A percentile compares a stretch with the other conserved stretches of the same genome.
phyloP scores from a whole-genome alignment of 1,284 basidiomycete genomes.

The Apiotrichum akiyoshidainum region DNA sequence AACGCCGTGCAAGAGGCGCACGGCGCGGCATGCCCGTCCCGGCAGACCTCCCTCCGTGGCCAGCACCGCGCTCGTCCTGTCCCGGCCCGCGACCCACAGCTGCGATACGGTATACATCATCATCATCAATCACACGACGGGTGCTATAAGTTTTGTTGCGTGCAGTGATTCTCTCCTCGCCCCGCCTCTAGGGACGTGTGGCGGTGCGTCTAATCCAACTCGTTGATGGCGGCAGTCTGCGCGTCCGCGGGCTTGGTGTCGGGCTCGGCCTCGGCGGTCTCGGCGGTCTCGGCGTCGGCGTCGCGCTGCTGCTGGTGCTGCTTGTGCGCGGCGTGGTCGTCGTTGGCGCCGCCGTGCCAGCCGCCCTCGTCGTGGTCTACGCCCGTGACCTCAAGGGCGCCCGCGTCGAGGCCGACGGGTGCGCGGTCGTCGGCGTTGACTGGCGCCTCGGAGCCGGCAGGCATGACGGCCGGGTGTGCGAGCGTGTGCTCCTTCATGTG shows the following conservation, averaged over 20 bases:
- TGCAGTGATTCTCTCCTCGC: no score
- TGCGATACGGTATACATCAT: neutral
- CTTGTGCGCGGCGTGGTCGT: slow-evolving; percentile 24
- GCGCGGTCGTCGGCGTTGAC: slow-evolving; percentile 42
- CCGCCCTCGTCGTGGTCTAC: slow-evolving; percentile 42
- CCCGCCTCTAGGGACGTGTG: no score
- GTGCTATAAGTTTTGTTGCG: no score
- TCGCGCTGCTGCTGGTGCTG: neutral
- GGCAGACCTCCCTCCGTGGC: no score
- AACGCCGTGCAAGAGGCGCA: no score
- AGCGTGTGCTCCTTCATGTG: slow-evolving; percentile 42
- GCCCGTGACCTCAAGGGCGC: slow-evolving; percentile 44
- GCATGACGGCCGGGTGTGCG: slow-evolving; percentile 2
- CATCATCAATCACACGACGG: neutral
- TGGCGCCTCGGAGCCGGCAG: slow-evolving; percentile 10
- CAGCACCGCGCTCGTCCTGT: no score
- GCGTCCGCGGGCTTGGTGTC: no score
- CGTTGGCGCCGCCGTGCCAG: slow-evolving; percentile 51
- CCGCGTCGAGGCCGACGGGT: slow-evolving; percentile 49
- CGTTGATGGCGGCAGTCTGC: neutral
- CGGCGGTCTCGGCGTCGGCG: no score
- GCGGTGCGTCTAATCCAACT: neutral
- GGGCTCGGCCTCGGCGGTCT: no score
- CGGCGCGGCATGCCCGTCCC: no score
- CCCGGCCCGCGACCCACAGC: no score